Conservation (phyloP, 805 yeast species). For the Debaryomyces hansenii region DNA sequence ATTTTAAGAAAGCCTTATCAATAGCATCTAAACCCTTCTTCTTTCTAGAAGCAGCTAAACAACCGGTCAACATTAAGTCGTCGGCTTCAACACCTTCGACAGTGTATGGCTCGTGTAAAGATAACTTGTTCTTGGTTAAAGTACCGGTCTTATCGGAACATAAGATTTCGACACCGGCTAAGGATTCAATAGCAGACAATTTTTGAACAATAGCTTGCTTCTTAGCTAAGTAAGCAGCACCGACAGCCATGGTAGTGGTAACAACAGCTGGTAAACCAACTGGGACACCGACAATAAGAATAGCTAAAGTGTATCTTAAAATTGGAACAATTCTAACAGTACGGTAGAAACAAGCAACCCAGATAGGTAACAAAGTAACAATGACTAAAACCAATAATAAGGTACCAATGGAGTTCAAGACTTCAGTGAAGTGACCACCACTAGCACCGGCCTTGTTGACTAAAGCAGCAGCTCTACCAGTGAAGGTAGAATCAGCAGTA, state of each 20-base stretch:
- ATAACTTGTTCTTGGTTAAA: slow-evolving; percentile 93
- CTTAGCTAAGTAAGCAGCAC: slow-evolving; percentile 98
- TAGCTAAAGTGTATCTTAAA: slow-evolving; percentile 89
- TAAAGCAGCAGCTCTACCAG: slow-evolving; percentile 96
- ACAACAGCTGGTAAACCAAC: slow-evolving; percentile 99
- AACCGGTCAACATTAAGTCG: slow-evolving; percentile 95
- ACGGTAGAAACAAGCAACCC: slow-evolving; percentile 95
- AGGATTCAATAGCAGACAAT: slow-evolving; percentile 93
- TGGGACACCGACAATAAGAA: slow-evolving; percentile 97
- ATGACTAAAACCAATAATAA: slow-evolving; percentile 85
- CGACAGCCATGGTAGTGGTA: slow-evolving; percentile 99
- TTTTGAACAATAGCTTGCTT: slow-evolving; percentile 97
- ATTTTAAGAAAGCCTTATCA: slow-evolving; percentile 94
- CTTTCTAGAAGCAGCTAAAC: slow-evolving; percentile 97
- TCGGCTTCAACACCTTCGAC: slow-evolving; percentile 96
- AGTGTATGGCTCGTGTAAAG: slow-evolving; percentile 96
- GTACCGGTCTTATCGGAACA: slow-evolving; percentile 99
- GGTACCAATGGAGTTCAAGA: slow-evolving; percentile 96
- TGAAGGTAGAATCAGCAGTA: slow-evolving; percentile 93
- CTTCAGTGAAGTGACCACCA: slow-evolving; percentile 95
- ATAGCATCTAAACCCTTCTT: slow-evolving; percentile 97
- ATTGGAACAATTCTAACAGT: slow-evolving; percentile 81
- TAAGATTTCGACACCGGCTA: slow-evolving; percentile 96
- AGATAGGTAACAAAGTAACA: slow-evolving; percentile 81
- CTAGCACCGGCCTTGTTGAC: slow-evolving; percentile 94